Base-by-base conservation (phyloP, 2,329 filamentous ascomycete species). In the Penicillium carneum region DNA sequence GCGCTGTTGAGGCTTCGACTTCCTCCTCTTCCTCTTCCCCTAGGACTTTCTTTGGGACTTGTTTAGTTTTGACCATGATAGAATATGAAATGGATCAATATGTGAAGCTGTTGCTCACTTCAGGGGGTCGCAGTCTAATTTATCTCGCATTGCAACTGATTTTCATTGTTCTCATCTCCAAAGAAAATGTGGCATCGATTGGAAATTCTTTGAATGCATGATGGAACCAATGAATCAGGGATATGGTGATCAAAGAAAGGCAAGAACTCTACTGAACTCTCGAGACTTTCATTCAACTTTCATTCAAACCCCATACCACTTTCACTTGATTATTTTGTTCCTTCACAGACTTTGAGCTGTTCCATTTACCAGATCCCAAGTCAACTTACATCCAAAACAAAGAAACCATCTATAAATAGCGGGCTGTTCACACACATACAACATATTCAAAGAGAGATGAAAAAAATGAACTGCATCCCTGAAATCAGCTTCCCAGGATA, bases 131-230 rank as follows among this genome's bases (percentile, higher is more conserved):
- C 14, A 5, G 31, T 45, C 36, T 18, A 46, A 46, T 54, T 54
- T 54, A 54, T 54, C 26, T 34, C 34, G 14, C 4, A 10, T 41
- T 29, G 7, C 20, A 9, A 18, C 16, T 6, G 16, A 26, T 26
- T 29, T 42, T 53, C 50, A 53, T 53, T 53, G 20, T 43, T 26
- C 4, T 18, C 48, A 23, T 39, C 23, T 18, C 23, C 3, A 51
- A 42, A 33, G n/a, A 33, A 53, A 33, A 41, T 20, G 23, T 12
- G 46, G 23, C 34, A 8, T n/a, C 14, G 20, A 26, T 7, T 39
- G 11, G 20, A 16, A 5, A 18, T 51, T 51, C 34, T 16, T 29
- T 29, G 34, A 39, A 39, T 26, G 1, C 8, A 23, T 4, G 18
- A 26, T 29, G 2, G 34, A 38, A 8, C 48, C 34, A 38, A 39